Evolutionary conservation across 2,329 filamentous ascomycete species (phyloP).

Genomic region (Zasmidium cellare): DNA sequence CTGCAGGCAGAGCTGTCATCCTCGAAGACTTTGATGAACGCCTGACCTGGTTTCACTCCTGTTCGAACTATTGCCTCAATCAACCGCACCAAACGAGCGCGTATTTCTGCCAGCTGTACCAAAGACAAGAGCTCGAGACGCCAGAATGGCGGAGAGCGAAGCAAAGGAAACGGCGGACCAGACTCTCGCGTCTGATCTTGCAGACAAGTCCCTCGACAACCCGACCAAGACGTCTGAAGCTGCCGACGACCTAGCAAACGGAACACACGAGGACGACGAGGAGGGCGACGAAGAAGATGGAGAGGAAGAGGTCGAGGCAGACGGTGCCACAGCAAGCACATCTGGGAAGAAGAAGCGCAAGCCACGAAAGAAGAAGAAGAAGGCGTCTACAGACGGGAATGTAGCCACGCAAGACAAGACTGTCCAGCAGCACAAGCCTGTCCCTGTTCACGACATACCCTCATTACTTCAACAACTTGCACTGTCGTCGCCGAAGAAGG

Average conservation of each 20-base stretch:
- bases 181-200: slow-evolving; percentile 18
- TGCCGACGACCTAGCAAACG: slow-evolving; percentile 19
- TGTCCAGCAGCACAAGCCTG: slow-evolving; percentile 19
- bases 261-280: slow-evolving; percentile 19
- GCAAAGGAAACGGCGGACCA: slow-evolving; percentile 14
- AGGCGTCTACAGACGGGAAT: not conserved
- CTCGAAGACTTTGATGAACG: not conserved
- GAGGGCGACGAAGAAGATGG: slow-evolving; percentile 21
- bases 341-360: slow-evolving; percentile 29
- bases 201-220: slow-evolving; percentile 20
- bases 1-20: not conserved
- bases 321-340: not conserved
- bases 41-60: not conserved
- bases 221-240: slow-evolving; percentile 15
- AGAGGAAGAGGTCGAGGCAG: slow-evolving; percentile 20
- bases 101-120: too few species aligned
- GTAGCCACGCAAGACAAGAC: slow-evolving; percentile 10
- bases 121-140: not conserved
- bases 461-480: slow-evolving; percentile 32
- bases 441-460: slow-evolving; percentile 29
- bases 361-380: slow-evolving; percentile 29
- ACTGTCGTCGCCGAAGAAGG: slow-evolving; percentile 26
- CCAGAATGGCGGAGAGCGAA: slow-evolving; percentile 10
- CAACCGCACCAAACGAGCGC: too few species aligned
- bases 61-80: too few species aligned